These are phyloP conservation scores for Exophiala spinifera DNA, from an alignment of 2,329 filamentous ascomycete genomes.

Conservation along the genomic window DNA sequence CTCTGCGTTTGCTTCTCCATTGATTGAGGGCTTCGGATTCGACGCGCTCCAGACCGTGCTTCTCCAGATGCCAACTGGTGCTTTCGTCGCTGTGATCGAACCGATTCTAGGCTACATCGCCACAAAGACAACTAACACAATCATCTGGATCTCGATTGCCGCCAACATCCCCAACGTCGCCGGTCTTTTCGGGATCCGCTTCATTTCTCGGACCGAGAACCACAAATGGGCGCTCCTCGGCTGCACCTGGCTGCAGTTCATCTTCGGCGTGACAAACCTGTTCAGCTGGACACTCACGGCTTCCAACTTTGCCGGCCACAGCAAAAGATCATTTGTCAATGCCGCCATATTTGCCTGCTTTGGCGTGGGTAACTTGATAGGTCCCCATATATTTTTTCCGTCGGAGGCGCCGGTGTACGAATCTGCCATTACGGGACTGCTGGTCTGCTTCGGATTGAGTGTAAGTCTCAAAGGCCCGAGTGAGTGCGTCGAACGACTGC, in stretches of 20 bases:
- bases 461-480: constrained; percentile 4
- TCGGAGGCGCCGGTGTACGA: constrained; percentile 43
- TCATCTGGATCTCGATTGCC: constrained; percentile 28
- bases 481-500: no score
- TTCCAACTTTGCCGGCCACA: constrained; percentile 48
- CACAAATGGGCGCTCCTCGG: constrained; percentile 49
- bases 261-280: constrained; percentile 50
- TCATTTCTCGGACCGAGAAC: constrained; percentile 39
- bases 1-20: constrained; percentile 46
- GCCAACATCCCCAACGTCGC: constrained; percentile 34
- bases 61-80: constrained; percentile 35
- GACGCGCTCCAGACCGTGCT: constrained; percentile 35
- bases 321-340: constrained; percentile 49
- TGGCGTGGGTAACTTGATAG: constrained; percentile 48
- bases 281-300: constrained; percentile 52
- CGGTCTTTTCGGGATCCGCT: constrained; percentile 50
- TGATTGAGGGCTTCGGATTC: constrained; percentile 45
- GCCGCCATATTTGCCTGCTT: constrained; percentile 50
- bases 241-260: constrained; percentile 52
- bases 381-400: constrained; percentile 47
- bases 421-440: constrained; percentile 42
- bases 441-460: constrained; percentile 41
- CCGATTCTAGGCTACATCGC: constrained; percentile 43
- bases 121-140: constrained; percentile 44
- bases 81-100: constrained; percentile 32